Base-by-base conservation (phyloP, 352 stramenopile species). In the Peronospora belbahrii region DNA sequence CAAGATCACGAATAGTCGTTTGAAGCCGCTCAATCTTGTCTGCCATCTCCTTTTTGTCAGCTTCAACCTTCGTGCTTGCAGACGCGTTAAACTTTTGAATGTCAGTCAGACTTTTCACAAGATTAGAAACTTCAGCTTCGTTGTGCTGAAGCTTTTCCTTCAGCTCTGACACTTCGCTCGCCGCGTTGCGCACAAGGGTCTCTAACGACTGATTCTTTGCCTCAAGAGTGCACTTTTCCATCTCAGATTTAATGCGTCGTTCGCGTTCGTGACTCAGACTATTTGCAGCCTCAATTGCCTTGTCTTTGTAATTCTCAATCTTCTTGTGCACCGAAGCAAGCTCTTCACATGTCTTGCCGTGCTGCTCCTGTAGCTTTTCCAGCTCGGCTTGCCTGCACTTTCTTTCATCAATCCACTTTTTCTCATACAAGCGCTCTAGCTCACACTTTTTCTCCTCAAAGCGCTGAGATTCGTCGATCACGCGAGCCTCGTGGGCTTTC, bases 11-110 rank as follows among this genome's bases (percentile, higher is more conserved):
- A 25, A 76, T 60, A 13, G 61, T 64, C 13, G 33, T 42, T 48
- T 90, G 74, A 27, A 88, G 52, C 8, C 37, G 40, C 31, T 83
- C 67, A 9, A 88, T 59, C 48, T 86, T 88, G 8, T 79, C 62
- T 1, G 61, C 33, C 15, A 90, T 52, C 22, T 83, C 67, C 30
- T 72, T 83, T 30, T 90, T 88, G 42, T 90, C 75, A 4, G 48
- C 55, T 46, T 86, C 74, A 25, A 84, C 44, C 47, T 86, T 85
- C 10, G 58, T 70, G 35, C 62, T 88, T 13, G 76, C 65, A 37
- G 66, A 68, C 6, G 70, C 66, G 18, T 77, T 83, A 50, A 88
- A 70, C 34, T 83, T 86, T 24, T 88, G 79, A 25, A 88, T 87
- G 36, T 90, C 71, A 11, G 73, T 83, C 52, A 88, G 59, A 47